Evolutionary conservation across 169 alveolate genomes (phyloP).

Genomic region (Eimeria mitis): DNA sequence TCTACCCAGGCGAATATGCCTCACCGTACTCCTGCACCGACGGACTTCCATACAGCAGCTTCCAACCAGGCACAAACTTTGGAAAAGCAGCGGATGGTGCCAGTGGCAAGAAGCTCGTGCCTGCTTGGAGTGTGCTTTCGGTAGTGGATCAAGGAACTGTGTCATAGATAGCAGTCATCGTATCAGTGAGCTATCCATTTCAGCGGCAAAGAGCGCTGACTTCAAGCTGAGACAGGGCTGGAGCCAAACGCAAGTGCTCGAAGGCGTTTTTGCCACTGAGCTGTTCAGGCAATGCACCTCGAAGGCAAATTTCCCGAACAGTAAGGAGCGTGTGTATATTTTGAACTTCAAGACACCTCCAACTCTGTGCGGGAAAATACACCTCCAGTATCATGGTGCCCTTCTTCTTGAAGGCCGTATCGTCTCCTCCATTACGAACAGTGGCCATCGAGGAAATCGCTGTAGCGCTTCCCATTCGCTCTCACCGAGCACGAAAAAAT

Average conservation of each 20-base stretch:
- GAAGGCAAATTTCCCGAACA: background rate
- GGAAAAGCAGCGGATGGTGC: slow-evolving; percentile 18
- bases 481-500: background rate
- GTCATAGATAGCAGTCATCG: background rate
- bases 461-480: background rate
- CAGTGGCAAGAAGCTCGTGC: slow-evolving; percentile 38
- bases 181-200: background rate
- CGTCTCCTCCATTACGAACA: background rate
- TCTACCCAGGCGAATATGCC: slow-evolving; percentile 22
- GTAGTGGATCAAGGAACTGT: background rate
- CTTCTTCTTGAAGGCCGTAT: background rate
- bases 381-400: background rate
- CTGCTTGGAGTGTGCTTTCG: slow-evolving; percentile 70
- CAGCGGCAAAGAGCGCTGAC: background rate
- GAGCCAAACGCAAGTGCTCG: background rate
- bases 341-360: background rate
- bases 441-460: background rate
- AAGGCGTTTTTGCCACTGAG: background rate
- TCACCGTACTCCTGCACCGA: background rate
- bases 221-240: background rate
- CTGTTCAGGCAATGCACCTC: background rate
- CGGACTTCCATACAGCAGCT: background rate
- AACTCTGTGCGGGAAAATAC: background rate
- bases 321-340: background rate
- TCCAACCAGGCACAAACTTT: background rate